phyloP scores from a whole-genome alignment of 768 basidiomycete species.

The Chlorophyllum brunneum region DNA sequence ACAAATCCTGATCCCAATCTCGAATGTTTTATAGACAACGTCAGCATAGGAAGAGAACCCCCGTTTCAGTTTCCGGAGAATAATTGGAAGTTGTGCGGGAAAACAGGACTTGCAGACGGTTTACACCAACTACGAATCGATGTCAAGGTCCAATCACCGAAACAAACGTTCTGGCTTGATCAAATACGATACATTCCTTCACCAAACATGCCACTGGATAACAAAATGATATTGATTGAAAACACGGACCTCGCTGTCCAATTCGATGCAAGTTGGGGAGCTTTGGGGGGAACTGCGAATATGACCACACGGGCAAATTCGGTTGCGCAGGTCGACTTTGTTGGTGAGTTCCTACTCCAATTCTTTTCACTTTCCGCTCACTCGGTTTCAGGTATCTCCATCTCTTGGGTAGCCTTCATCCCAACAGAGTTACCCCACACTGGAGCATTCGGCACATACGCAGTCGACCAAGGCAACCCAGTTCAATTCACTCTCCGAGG shows the following conservation, averaged over 20 bases:
- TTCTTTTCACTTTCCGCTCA: not conserved
- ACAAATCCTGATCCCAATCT: constrained; percentile 19
- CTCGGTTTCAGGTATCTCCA: constrained; percentile 5
- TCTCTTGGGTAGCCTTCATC: constrained; percentile 13
- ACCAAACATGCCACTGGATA: constrained; percentile 15
- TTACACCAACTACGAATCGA: constrained; percentile 22
- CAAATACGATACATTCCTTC: constrained; percentile 24
- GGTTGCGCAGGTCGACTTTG: constrained; percentile 17
- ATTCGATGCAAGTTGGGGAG: constrained; percentile 20
- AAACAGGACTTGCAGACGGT: constrained; percentile 19
- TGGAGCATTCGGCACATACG: constrained; percentile 12
- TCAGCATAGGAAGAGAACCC: constrained; percentile 17
- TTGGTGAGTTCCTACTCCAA: constrained; percentile 14
- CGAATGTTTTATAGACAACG: constrained; percentile 23
- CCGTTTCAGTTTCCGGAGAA: constrained; percentile 19
- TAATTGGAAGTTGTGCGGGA: constrained; percentile 21
- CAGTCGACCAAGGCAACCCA: constrained; percentile 19
- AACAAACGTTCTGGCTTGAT: constrained; percentile 25
- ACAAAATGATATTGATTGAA: constrained; percentile 17
- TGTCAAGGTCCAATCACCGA: constrained; percentile 1
- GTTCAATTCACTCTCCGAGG: constrained; percentile 19
- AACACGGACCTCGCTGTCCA: constrained; percentile 18
- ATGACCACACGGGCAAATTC: constrained; percentile 15
- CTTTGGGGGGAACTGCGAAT: constrained; percentile 17
- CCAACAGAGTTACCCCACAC: not conserved